These are phyloP conservation scores for Lophiostoma macrostomum DNA, from an alignment of 495 filamentous ascomycete species.

Conservation along the genomic window DNA sequence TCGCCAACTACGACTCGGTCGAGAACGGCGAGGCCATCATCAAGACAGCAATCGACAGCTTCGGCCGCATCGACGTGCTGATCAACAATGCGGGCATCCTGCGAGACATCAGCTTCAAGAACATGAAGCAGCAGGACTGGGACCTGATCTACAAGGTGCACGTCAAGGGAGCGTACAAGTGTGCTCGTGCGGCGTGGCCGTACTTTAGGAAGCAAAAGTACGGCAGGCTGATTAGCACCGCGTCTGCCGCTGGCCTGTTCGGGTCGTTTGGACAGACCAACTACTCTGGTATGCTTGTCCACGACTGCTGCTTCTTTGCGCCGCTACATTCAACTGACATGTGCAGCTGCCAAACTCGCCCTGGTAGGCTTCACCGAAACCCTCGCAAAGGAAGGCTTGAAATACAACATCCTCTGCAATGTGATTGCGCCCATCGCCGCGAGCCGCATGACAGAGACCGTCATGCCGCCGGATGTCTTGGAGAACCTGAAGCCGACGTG, in stretches of 20 bases:
- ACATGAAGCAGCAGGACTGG: conserved; percentile 97
- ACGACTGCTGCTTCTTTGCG: not conserved
- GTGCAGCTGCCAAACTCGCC: conserved; percentile 80
- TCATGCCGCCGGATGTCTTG: conserved; percentile 94
- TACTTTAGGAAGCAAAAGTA: conserved; percentile 99
- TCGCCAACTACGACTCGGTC: conserved; percentile 97
- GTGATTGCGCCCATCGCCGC: conserved; percentile 96
- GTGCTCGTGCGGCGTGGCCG: conserved; percentile 93
- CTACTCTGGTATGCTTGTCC: conserved; percentile 65
- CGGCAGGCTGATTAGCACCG: conserved; percentile 91
- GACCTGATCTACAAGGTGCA: conserved; percentile 92
- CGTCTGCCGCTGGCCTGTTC: conserved; percentile 92
- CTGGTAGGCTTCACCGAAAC: conserved; percentile 99
- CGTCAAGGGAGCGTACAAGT: conserved; percentile 95
- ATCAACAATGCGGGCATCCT: conserved; percentile 98
- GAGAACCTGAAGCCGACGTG: conserved; percentile 89
- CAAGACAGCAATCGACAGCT: conserved; percentile 88
- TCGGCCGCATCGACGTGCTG: conserved; percentile 89
- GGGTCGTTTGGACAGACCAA: conserved; percentile 95
- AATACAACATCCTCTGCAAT: conserved; percentile 97
- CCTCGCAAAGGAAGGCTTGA: conserved; percentile 92
- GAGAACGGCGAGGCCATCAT: conserved; percentile 93
- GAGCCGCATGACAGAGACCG: conserved; percentile 92
- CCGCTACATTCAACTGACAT: conserved; percentile 16
- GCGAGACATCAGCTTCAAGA: conserved; percentile 96